These are phyloP conservation scores for Drosera spatulata DNA, from an alignment of 179 eudicot genomes.

Conservation along the genomic window DNA sequence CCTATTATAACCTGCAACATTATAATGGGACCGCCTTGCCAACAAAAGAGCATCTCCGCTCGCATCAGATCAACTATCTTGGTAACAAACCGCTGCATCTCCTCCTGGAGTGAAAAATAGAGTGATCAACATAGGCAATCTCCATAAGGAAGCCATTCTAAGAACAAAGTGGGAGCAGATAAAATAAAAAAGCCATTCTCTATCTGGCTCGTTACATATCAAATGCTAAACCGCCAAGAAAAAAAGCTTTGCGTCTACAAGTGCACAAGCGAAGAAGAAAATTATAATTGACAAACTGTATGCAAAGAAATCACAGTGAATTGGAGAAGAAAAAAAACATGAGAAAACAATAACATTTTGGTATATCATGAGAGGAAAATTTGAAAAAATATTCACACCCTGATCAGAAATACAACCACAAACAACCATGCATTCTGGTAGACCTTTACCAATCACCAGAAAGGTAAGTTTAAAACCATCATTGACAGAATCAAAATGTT, in stretches of 20 bases:
- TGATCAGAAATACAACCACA: too few relatives aligned
- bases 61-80: slow-evolving; percentile 88
- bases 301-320: too few relatives aligned
- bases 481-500: not conserved
- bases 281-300: too few relatives aligned
- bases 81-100: slow-evolving; percentile 79
- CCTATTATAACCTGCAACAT: slow-evolving; percentile 69
- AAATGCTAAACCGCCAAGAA: too few relatives aligned
- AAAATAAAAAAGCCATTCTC: not conserved
- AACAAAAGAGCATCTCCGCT: slow-evolving; percentile 69
- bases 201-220: too few relatives aligned
- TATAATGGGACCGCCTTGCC: slow-evolving; percentile 99
- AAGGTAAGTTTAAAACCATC: not conserved
- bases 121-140: not conserved
- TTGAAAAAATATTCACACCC: too few relatives aligned
- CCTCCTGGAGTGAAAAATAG: slow-evolving; percentile 38
- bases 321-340: too few relatives aligned
- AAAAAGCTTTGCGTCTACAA: too few relatives aligned
- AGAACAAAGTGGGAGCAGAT: not conserved
- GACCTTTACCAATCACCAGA: not conserved
- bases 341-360: too few relatives aligned
- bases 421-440: too few relatives aligned
- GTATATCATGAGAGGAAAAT: too few relatives aligned
- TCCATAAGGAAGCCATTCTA: not conserved
- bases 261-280: too few relatives aligned